Base-by-base conservation (phyloP, 805 yeast genomes). In the Metschnikowia lochheadii region DNA sequence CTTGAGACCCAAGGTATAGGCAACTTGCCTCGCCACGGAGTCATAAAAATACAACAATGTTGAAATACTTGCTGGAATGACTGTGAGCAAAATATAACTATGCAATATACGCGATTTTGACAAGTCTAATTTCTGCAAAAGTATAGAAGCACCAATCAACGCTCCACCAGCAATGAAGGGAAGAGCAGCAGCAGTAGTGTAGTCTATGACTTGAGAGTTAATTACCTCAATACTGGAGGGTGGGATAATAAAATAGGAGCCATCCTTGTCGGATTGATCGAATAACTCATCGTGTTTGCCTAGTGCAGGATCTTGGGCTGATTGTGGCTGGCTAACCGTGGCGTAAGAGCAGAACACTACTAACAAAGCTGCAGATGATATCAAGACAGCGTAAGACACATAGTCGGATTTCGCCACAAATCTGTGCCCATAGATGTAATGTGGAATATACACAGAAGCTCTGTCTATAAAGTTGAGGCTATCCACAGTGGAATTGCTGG, bases 111-210 rank as follows among this genome's bases (percentile, higher is more conserved):
- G 53, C 10, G 81, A 52, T 8, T 51, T 55, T 5, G 63, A 67
- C 8, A 54, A 54, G 49, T 70, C 67, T 44, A 70, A 55, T 36
- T 63, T 60, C 48, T 68, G 67, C 43, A 77, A 45, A 4, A 62
- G 60, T 49, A 65, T 69, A 57, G 77, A 73, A 36, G 80, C 48
- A 0, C 69, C 68, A 31, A 65, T 51, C 38, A 82, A 63, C n/a
- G 57, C 59, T 17, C 55, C 46, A 6, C 77, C 76, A 5, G 79
- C 77, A 6, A 72, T 13, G 5, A 81, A 49, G 0, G 86, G 85
- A 60, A 79, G 57, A 3, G 64, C 15, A 5, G 72, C 37, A 0
- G 77, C 83, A 42, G 62, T 68, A 45, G 40, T 46, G 13, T 53
- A 15, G 6, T 56, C 59, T 7, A 59, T 26, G 15, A 42, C 15